These are phyloP conservation scores for Aurinia saxatilis DNA, from an alignment of 345 rosid species.

Conservation along the genomic window DNA sequence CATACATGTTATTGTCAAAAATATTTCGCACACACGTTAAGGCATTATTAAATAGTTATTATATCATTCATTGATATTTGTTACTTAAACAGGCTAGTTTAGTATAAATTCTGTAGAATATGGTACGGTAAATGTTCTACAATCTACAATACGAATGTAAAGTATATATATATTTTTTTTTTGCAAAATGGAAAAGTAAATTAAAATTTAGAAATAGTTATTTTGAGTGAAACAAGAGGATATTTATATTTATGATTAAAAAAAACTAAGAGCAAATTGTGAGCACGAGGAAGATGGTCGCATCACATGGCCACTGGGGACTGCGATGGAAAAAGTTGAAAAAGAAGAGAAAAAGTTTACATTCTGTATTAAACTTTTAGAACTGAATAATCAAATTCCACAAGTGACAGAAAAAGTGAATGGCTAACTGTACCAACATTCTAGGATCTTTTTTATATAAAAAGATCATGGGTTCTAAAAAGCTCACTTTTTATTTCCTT, in stretches of 20 bases:
- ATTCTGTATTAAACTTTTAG: conserved; percentile 8
- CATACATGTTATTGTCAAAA: no score
- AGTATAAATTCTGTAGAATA: no score
- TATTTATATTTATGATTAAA: neutral
- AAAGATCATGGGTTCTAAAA: conserved; percentile 19
- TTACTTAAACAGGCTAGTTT: no score
- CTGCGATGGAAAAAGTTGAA: conserved; percentile 27
- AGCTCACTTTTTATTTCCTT: conserved; percentile 16
- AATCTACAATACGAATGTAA: no score
- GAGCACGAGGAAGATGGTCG: conserved; percentile 31
- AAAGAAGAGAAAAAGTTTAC: conserved; percentile 17
- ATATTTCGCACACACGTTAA: no score
- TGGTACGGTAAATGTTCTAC: no score
- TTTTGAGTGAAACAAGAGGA: neutral
- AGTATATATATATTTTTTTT: no score
- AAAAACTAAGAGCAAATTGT: conserved; percentile 1
- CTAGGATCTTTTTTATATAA: conserved; percentile 26
- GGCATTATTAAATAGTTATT: no score
- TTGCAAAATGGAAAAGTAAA: no score
- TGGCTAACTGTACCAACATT: conserved; percentile 33
- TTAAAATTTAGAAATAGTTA: no score
- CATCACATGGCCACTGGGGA: conserved; percentile 33
- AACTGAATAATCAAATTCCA: conserved; percentile 29
- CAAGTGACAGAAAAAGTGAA: conserved; percentile 24
- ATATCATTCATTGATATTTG: no score